These are phyloP conservation scores for Protostelium mycophagum DNA, from an alignment of 78 protist genomes.

Conservation along the genomic window DNA sequence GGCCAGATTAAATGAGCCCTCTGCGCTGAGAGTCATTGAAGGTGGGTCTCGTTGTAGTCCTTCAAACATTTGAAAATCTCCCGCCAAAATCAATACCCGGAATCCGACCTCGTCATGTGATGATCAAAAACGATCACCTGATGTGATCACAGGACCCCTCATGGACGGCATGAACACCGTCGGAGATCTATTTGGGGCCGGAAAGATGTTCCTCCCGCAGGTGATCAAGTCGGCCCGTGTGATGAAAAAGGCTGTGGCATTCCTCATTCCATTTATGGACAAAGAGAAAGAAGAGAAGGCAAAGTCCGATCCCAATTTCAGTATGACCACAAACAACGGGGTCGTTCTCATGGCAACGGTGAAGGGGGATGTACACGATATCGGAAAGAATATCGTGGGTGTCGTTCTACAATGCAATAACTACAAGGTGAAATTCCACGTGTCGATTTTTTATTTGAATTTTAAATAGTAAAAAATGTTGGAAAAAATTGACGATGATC, in stretches of 20 bases:
- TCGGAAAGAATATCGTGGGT: slow-evolving; percentile 98
- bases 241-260: slow-evolving; percentile 97
- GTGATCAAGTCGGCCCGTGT: slow-evolving; percentile 97
- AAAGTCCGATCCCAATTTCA: not conserved
- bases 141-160: slow-evolving; percentile 78
- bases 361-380: slow-evolving; percentile 99
- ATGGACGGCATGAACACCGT: slow-evolving; percentile 96
- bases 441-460: too few relatives aligned
- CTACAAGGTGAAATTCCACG: slow-evolving; percentile 72
- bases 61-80: not conserved
- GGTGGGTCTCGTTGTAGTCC: not conserved
- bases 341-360: slow-evolving; percentile 94
- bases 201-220: slow-evolving; percentile 99
- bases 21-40: slow-evolving; percentile 44
- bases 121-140: not conserved
- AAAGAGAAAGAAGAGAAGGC: slow-evolving; percentile 67
- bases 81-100: slow-evolving; percentile 11
- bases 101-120: slow-evolving; percentile 33
- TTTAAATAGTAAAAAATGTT: too few relatives aligned
- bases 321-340: slow-evolving; percentile 40
- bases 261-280: slow-evolving; percentile 96
- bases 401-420: slow-evolving; percentile 98
- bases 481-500: too few relatives aligned
- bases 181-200: slow-evolving; percentile 98
- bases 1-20: slow-evolving; percentile 55